These are phyloP conservation scores for Hirsutella rhossiliensis DNA, from an alignment of 2,329 filamentous ascomycete genomes.

Conservation along the genomic window DNA sequence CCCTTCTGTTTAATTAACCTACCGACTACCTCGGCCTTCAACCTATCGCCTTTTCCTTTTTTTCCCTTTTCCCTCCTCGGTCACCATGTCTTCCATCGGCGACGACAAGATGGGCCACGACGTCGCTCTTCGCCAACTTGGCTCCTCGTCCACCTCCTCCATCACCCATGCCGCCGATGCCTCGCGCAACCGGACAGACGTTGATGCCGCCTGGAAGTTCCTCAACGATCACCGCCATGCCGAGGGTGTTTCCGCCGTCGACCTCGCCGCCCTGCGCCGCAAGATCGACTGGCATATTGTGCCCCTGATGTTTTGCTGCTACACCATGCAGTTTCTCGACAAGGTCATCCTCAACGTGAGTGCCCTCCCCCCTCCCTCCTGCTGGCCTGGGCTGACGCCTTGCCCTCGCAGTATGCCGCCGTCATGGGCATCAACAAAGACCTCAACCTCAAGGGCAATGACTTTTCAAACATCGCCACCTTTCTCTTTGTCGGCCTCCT, in stretches of 20 bases:
- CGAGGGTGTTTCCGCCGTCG: conserved; percentile 18
- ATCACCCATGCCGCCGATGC: background rate
- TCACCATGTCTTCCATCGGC: conserved; percentile 11
- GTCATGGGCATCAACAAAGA: conserved; percentile 52
- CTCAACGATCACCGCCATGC: conserved; percentile 28
- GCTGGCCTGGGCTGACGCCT: background rate
- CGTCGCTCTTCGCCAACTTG: conserved; percentile 7
- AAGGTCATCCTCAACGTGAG: conserved; percentile 51
- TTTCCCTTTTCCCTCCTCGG: background rate
- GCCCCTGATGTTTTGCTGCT: conserved; percentile 49
- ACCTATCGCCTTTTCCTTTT: background rate
- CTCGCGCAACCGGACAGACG: conserved; percentile 6
- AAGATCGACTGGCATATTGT: conserved; percentile 48
- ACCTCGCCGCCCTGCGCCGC: conserved; percentile 34
- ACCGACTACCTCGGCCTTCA: background rate
- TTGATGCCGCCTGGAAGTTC: conserved; percentile 35
- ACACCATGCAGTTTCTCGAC: conserved; percentile 52
- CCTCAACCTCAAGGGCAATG: conserved; percentile 39
- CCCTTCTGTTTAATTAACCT: background rate
- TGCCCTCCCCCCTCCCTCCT: conserved; percentile 1
- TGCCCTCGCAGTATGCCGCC: conserved; percentile 40
- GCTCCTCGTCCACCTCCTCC: conserved; percentile 10
- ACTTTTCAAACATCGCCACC: conserved; percentile 51
- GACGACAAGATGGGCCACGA: conserved; percentile 3
- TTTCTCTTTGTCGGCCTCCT: conserved; percentile 51